A percentile compares a stretch with the other conserved stretches of the same genome.
Evolutionary conservation across 306 rosid genomes (phyloP).

Genomic region (Vigna nakashimae): DNA sequence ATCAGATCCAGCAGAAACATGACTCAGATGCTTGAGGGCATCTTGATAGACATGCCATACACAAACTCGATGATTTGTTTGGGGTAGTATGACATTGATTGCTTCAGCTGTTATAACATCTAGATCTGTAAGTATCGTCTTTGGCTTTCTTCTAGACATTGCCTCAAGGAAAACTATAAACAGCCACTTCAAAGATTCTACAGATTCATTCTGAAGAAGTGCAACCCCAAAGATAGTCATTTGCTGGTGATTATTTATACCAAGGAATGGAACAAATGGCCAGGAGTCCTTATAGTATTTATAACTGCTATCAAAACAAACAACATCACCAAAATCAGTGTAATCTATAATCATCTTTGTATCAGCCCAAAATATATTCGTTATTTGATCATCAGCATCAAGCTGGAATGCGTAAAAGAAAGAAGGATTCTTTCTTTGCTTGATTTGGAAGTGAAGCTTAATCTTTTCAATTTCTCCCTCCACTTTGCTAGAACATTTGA

Average conservation of each 20-base stretch:
- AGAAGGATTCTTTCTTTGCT: slow-evolving; percentile 55
- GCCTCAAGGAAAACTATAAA: slow-evolving; percentile 57
- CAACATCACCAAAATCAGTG: slow-evolving; percentile 65
- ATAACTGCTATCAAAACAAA: slow-evolving; percentile 67
- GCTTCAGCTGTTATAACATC: slow-evolving; percentile 55
- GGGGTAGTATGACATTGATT: slow-evolving; percentile 41
- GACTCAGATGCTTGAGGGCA: slow-evolving; percentile 51
- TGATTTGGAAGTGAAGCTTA: slow-evolving; percentile 54
- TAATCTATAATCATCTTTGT: slow-evolving; percentile 64
- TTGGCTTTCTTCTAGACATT: slow-evolving; percentile 64
- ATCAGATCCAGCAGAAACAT: slow-evolving; percentile 43
- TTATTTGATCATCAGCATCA: slow-evolving; percentile 59
- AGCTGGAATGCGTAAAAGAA: slow-evolving; percentile 66
- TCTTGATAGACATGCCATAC: slow-evolving; percentile 68
- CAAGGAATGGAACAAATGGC: slow-evolving; percentile 59
- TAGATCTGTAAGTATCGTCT: slow-evolving; percentile 61
- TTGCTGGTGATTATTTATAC: slow-evolving; percentile 67
- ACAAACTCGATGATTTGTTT: slow-evolving; percentile 55
- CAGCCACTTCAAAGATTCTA: slow-evolving; percentile 64
- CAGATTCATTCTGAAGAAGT: slow-evolving; percentile 56
- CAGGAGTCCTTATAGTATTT: slow-evolving; percentile 49
- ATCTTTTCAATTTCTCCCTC: slow-evolving; percentile 58
- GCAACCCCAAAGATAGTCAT: slow-evolving; percentile 62
- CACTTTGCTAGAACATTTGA: slow-evolving; percentile 45
- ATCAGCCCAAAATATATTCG: slow-evolving; percentile 69